A percentile compares a stretch with the other conserved stretches of the same genome.
These are phyloP conservation scores for Arthroderma uncinatum DNA, from an alignment of 2,329 filamentous ascomycete species.

Conservation along the genomic window DNA sequence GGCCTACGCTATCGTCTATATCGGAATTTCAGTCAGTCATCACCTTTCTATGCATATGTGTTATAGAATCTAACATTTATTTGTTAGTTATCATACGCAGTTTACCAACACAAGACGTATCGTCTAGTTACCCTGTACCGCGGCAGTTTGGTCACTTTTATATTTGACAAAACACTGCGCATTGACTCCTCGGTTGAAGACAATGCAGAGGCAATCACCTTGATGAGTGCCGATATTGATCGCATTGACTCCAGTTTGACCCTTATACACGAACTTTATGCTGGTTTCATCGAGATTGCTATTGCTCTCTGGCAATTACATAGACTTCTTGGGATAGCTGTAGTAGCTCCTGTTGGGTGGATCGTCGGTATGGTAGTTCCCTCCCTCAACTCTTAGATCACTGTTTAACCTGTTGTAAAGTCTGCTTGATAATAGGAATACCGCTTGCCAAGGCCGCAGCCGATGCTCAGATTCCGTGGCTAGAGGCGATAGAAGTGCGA, in stretches of 20 bases:
- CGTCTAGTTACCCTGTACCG: not conserved
- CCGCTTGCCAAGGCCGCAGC: not conserved
- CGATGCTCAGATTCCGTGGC: conserved; percentile 2
- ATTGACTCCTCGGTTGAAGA: not conserved
- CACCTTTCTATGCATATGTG: not conserved
- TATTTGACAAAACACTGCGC: not conserved
- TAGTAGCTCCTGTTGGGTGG: not conserved
- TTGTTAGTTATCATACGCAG: not conserved
- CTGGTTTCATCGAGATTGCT: conserved; percentile 11
- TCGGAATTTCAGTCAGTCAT: conserved; percentile 5
- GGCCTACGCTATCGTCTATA: conserved; percentile 2
- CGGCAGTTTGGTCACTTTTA: not conserved
- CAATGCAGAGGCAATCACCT: conserved; percentile 12
- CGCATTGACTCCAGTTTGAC: conserved; percentile 15
- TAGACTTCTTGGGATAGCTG: not conserved
- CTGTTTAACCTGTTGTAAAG: not conserved
- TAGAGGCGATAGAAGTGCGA: conserved; percentile 1
- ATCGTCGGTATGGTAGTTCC: not conserved
- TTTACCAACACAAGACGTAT: conserved; percentile 6
- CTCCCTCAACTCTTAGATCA: not conserved
- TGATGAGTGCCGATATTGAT: conserved; percentile 23
- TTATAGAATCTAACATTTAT: not conserved
- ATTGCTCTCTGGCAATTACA: conserved; percentile 6
- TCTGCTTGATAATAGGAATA: not conserved
- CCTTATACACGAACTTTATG: conserved; percentile 20